Base-by-base conservation (phyloP, 495 filamentous ascomycete genomes). In the Penicillium subrubescens region DNA sequence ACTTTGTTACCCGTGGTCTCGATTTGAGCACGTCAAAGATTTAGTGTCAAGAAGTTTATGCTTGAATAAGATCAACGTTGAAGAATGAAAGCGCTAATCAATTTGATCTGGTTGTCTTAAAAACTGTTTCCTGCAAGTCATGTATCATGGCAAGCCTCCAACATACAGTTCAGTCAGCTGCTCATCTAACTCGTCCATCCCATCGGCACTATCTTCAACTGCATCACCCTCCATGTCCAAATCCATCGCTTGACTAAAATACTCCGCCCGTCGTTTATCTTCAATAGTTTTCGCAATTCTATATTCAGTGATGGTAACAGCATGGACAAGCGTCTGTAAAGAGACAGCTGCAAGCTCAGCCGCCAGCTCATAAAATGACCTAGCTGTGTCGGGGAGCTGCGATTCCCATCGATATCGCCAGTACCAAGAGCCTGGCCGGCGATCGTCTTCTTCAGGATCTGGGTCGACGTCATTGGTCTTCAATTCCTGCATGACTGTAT, bases 351-450 rank as follows among this genome's bases (percentile, higher is more conserved):
- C 73, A 17, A 79, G 63, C 59, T 79, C 76, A 59, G 88, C 88
- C 15, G 82, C 85, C 37, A 81, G 71, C 57, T 83, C 74, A 64
- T 86, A 87, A 56, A 93, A 87, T 0, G 63, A 63, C 51, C 73
- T 82, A 7, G 87, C 88, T 0, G 72, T 65, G 14, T 83, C 78
- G 5, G 84, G 77, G 44, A 93, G 74, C 35, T 90, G 84, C 12
- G 85, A 81, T 64, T 80, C 78, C 25, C 67, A 80, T 46, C 85
- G 78, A 75, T 87, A 91, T 11, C 83, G 78, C 64, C 77, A 79
- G 64, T 90, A 91, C 39, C 77, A 74, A 21, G 81, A 80, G 50
- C 88, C 88, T 8, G 86, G 83, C 39, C 83, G 77, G 19, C 76
- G 70, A 23, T 73, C 63, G 39, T 71, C 62, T 63, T 71, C 57